phyloP scores from a whole-genome alignment of 257 asterid species.

The Leonotis leonurus region DNA sequence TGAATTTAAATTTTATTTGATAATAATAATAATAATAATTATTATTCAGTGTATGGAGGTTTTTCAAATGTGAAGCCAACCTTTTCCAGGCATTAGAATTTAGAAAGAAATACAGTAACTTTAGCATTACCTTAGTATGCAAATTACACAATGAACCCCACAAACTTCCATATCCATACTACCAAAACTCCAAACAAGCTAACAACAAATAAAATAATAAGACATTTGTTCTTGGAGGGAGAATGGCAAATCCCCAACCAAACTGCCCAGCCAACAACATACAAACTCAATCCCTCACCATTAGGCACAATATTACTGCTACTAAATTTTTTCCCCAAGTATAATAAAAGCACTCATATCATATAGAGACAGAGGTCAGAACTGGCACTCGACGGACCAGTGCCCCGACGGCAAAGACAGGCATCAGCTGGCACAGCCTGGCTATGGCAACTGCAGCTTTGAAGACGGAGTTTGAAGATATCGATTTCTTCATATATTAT shows the following conservation, averaged over 20 bases:
- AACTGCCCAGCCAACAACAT: slow-evolving; percentile 28
- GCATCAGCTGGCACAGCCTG: slow-evolving; percentile 30
- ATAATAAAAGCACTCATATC: slow-evolving; percentile 40
- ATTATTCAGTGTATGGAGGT: no score
- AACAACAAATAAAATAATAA: slow-evolving; percentile 41
- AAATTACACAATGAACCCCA: slow-evolving; percentile 14
- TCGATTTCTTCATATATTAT: no score
- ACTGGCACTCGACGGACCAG: slow-evolving; percentile 36
- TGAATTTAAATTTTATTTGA: no score
- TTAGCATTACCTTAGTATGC: no score
- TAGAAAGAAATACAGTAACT: no score
- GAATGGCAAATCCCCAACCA: no score
- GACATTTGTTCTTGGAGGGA: slow-evolving; percentile 7
- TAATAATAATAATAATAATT: no score
- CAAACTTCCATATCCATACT: slow-evolving; percentile 13
- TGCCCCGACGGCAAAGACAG: slow-evolving; percentile 38
- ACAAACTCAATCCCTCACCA: slow-evolving; percentile 25
- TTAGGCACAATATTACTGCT: slow-evolving; percentile 20
- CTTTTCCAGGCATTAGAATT: no score
- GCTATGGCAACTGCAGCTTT: slow-evolving; percentile 28
- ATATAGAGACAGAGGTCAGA: slow-evolving; percentile 41
- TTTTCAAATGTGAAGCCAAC: no score
- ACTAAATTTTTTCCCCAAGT: slow-evolving; percentile 30
- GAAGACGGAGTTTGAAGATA: slow-evolving; percentile 14
- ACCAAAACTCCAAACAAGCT: slow-evolving; percentile 36